Evolutionary conservation across 768 basidiomycete species (phyloP), one percentile per base, ranked within the genome.

Genomic region (Amanita inopinata): DNA sequence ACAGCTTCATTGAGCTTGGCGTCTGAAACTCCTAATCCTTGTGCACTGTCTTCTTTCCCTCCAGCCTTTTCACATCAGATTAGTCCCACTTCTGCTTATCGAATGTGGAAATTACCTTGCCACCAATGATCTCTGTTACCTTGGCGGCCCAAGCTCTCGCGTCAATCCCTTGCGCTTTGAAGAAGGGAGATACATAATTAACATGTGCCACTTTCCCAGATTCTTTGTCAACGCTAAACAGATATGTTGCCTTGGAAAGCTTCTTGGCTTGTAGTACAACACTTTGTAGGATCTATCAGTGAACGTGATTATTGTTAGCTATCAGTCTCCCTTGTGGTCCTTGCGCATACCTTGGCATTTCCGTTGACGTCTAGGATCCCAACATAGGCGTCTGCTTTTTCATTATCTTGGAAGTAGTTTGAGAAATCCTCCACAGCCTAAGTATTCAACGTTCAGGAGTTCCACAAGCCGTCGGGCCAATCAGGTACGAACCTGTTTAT

Each of bases 1-100:
- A 90, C 51, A 1, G 87, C 92, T 46, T 84, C 86, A 11, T 71
- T 63, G 2, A 90, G 62, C 60, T 74, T 80, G 18, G 61, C 61
- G 0, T 71, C 59, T 47, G 87, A 71, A 2, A 67, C 62, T 22
- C 96, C 96, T 10, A 94, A 79, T 18, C 96, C 96, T 55, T 93
- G 90, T 1, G 85, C 84, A 43, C 76, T 73, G 27, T 98, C 96
- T 46, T 89, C 89, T 62, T 93, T 97, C 10, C 96, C 96, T 42
- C 96, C 96, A 39, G 90, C 90, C 89, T 92, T 44, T 7, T 40
- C 42, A 46, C 9, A 17, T 11, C 18, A 28, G 33, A 32, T 41
- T 25, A 20, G 5, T 8, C 12, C 7, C 18, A 33, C 11, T 33
- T 20, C 15, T 14, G 2, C 7, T 38, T 18, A 12, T 1, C 2